Evolutionary conservation across 345 rosid species (phyloP).

Genomic region (Hevea brasiliensis): DNA sequence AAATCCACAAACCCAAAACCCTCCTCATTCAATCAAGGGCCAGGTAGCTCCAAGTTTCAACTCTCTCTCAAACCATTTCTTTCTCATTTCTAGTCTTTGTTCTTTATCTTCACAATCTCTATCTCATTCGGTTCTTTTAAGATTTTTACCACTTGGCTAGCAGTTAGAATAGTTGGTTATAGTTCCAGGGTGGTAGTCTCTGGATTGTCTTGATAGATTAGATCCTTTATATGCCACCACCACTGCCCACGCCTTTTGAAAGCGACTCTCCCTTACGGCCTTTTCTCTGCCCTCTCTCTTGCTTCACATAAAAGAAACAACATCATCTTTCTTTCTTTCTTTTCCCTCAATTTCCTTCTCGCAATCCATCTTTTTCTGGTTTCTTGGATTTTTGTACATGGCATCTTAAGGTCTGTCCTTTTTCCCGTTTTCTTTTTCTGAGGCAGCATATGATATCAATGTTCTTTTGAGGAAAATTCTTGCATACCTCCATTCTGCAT

Average conservation of each 20-base stretch:
- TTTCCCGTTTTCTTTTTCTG: conserved; percentile 2
- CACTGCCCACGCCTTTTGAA: conserved; percentile 41
- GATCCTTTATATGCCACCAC: conserved; percentile 39
- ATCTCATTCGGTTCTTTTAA: not conserved
- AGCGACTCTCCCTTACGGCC: conserved; percentile 38
- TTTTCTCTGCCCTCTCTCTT: conserved; percentile 1
- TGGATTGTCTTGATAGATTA: conserved; percentile 21
- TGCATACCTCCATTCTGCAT: too few species aligned
- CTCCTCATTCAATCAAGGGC: not conserved
- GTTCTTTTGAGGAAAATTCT: too few species aligned
- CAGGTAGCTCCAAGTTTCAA: not conserved
- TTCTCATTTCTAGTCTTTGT: not conserved
- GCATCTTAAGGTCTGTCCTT: conserved; percentile 25
- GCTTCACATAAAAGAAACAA: conserved; percentile 49
- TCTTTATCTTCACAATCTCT: not conserved
- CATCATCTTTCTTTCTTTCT: conserved; percentile 12
- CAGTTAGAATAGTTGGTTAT: conserved; percentile 8
- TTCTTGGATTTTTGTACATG: conserved; percentile 32
- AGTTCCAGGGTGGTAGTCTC: conserved; percentile 4
- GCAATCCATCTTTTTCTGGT: conserved; percentile 24
- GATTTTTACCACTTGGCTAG: conserved; percentile 18
- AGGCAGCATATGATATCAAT: too few species aligned
- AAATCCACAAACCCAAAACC: too few species aligned
- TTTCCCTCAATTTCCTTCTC: conserved; percentile 20
- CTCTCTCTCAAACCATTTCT: not conserved